phyloP scores from a whole-genome alignment of 345 rosid species.

The Pugionium dolabratum region DNA sequence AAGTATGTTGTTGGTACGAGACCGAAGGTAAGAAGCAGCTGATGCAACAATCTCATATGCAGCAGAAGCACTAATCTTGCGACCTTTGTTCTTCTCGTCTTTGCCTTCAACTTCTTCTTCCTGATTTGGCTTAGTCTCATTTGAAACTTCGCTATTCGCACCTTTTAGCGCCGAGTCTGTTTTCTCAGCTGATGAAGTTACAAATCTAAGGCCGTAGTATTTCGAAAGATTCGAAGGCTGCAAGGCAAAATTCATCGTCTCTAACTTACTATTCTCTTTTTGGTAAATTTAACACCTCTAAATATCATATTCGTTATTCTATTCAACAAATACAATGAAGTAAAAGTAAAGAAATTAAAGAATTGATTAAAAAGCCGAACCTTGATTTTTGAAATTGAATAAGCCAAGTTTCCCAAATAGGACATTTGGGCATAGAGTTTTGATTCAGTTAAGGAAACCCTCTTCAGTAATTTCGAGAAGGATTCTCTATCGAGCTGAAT shows the following conservation, averaged over 20 bases:
- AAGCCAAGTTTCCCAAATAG: constrained; percentile 73
- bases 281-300: too few species aligned
- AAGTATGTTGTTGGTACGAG: constrained; percentile 61
- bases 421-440: constrained; percentile 78
- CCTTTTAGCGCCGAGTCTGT: constrained; percentile 51
- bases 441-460: constrained; percentile 66
- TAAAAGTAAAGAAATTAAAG: not conserved
- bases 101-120: constrained; percentile 38
- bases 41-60: constrained; percentile 77
- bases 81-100: constrained; percentile 42
- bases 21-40: constrained; percentile 79
- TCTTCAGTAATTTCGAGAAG: constrained; percentile 64
- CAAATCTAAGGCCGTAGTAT: constrained; percentile 56
- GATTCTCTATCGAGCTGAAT: constrained; percentile 65
- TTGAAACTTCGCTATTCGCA: constrained; percentile 39
- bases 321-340: not conserved
- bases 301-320: not conserved
- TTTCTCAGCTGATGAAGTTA: constrained; percentile 80
- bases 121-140: constrained; percentile 41
- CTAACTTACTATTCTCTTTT: too few species aligned
- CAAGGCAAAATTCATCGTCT: not conserved
- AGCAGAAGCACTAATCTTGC: constrained; percentile 58
- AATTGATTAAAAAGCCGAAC: constrained; percentile 32
- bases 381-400: constrained; percentile 70
- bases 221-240: constrained; percentile 69